phyloP scores from a whole-genome alignment of 2,329 filamentous ascomycete genomes.

The Epichloe gansuensis region DNA sequence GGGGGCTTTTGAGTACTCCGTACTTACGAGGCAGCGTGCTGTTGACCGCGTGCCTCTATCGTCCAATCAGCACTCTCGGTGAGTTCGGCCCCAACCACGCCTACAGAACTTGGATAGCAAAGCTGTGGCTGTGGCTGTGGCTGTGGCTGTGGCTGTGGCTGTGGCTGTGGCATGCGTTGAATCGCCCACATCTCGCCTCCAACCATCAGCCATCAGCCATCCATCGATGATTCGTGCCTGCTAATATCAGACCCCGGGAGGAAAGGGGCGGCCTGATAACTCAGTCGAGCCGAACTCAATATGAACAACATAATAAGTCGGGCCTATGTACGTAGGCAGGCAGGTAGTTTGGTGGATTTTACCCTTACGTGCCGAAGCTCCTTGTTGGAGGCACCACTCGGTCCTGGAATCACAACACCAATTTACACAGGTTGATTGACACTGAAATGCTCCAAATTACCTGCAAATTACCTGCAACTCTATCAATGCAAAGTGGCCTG shows the following conservation, averaged over 20 bases:
- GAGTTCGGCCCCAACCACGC: not conserved
- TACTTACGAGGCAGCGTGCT: not conserved
- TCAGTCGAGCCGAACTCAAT: not conserved
- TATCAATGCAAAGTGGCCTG: no score
- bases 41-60: no score
- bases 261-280: not conserved
- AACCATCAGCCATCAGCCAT: not conserved
- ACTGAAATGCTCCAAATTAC: no score
- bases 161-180: not conserved
- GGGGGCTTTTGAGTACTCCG: no score
- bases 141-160: not conserved
- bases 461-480: no score
- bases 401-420: no score
- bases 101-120: not conserved
- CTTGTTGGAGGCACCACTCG: no score
- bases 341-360: no score
- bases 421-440: not conserved
- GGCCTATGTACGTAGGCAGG: no score
- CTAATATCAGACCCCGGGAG: no score
- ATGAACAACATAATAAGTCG: not conserved
- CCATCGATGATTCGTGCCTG: no score
- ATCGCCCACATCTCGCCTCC: not conserved
- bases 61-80: not conserved
- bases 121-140: not conserved
- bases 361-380: no score